Evolutionary conservation across 1,284 basidiomycete species (phyloP), one percentile per base, ranked within the genome.

Genomic region (Austroboletus niveus): DNA sequence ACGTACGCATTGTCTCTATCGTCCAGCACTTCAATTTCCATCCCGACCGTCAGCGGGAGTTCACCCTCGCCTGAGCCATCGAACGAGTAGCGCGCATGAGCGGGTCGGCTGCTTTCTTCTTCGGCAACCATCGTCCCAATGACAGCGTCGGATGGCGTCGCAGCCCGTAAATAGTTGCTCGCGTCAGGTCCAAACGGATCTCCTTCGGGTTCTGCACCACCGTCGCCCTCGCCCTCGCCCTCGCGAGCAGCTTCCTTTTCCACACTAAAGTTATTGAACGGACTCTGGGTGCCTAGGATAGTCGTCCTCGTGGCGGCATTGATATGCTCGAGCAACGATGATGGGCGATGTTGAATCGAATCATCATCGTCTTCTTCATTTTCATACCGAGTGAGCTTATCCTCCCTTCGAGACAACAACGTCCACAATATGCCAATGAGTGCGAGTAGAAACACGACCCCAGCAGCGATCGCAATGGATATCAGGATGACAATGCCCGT

Each of bases 401-500:
- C 85, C 29, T 90, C 90, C 48, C 85, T 79, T 43, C 92, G 79
- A 22, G 89, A 85, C 67, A 93, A 85, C 12, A 97, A 78, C 0
- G 93, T 88, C 86, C 93, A 92, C 40, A 98, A 74, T 43, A 98
- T 88, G 44, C 92, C 93, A 52, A 94, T 78, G 35, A 97, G 74
- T 14, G 92, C 89, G 22, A 98, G 78, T 1, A 98, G 74, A 74
- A 99, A 94, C 48, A 99, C 92, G 24, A 98, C 84, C 27, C 94
- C 96, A 10, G 95, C 93, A 5, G 92, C 87, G 57, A 98, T 97
- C 30, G 95, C 96, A 60, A 99, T 98, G 5, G 94, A 96, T 60
- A 99, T 95, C 38, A 98, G 80, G 56, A 99, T 98, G 50, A 99
- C 93, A 36, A 98, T 80, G 3, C 95, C 97, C 24, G 86, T 84